Conservation (phyloP, 202 grass and related monocot species). For the Cymbopogon flexuosus region DNA sequence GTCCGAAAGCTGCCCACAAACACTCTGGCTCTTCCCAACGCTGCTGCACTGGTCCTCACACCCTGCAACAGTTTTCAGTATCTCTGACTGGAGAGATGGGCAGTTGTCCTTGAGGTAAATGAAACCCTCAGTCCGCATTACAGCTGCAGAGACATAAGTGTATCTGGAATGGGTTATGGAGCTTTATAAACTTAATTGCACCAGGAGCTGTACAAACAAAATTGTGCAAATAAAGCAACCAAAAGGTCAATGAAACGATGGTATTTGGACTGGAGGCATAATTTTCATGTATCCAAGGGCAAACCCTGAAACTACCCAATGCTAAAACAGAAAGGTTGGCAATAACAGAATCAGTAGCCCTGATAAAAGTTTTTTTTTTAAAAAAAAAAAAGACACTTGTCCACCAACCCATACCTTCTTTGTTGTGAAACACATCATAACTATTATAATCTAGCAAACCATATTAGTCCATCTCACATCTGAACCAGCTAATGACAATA, state of each 20-base stretch:
- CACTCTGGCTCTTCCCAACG: slow-evolving; percentile 79
- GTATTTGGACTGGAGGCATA: slow-evolving; percentile 9
- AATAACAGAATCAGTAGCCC: background rate
- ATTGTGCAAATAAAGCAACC: slow-evolving; percentile 25
- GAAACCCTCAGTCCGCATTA: slow-evolving; percentile 82
- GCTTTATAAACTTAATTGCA: slow-evolving; percentile 49
- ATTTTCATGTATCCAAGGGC: background rate
- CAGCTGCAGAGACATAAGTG: slow-evolving; percentile 86
- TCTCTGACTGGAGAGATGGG: slow-evolving; percentile 70
- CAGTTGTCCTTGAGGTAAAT: slow-evolving; percentile 71
- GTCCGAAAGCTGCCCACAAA: slow-evolving; percentile 80
- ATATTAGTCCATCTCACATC: background rate
- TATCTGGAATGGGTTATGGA: slow-evolving; percentile 77
- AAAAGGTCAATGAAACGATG: background rate
- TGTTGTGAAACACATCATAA: no score
- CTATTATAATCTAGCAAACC: background rate
- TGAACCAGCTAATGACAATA: slow-evolving; percentile 5
- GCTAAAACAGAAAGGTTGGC: background rate
- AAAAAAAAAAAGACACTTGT: no score
- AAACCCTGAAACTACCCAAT: background rate
- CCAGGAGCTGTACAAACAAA: slow-evolving; percentile 39
- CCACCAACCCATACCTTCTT: no score
- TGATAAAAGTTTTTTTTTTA: background rate
- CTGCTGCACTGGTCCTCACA: slow-evolving; percentile 79
- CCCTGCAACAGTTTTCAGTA: slow-evolving; percentile 68